A percentile compares a stretch with the other conserved stretches of the same genome.
phyloP scores from a whole-genome alignment of 331 rosid species.

The Ulmus americana region DNA sequence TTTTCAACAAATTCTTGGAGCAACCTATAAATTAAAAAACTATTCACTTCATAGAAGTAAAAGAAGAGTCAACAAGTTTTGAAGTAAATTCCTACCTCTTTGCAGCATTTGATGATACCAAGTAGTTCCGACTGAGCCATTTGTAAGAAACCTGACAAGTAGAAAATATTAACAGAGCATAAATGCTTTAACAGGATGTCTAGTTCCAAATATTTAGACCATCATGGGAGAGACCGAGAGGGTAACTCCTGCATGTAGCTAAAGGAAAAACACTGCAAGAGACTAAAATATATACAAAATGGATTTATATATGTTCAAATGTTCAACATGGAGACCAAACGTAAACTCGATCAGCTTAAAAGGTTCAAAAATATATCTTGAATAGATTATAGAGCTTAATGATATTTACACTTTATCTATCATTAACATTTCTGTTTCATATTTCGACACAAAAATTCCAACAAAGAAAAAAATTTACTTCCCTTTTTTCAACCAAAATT shows the following conservation, averaged over 20 bases:
- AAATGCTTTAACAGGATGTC: background rate
- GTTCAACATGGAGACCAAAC: background rate
- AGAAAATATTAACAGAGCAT: background rate
- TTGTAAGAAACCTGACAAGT: constrained; percentile 68
- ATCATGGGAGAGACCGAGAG: background rate
- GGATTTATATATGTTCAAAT: background rate
- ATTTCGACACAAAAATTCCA: background rate
- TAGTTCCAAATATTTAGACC: background rate
- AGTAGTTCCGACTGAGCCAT: constrained; percentile 93
- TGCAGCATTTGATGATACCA: constrained; percentile 71
- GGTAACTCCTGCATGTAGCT: no score
- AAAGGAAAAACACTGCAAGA: no score
- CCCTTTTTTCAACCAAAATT: background rate
- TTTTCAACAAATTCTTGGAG: constrained; percentile 76
- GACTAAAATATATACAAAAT: no score
- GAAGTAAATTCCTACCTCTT: constrained; percentile 48
- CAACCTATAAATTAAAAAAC: constrained; percentile 46
- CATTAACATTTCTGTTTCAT: background rate
- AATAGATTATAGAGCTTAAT: background rate
- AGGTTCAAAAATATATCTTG: background rate
- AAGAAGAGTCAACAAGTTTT: background rate
- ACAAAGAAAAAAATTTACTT: background rate
- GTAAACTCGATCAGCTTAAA: background rate
- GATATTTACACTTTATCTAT: background rate
- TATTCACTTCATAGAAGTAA: constrained; percentile 12